Conservation (phyloP, 306 rosid species). For the Prunus fruticosa region DNA sequence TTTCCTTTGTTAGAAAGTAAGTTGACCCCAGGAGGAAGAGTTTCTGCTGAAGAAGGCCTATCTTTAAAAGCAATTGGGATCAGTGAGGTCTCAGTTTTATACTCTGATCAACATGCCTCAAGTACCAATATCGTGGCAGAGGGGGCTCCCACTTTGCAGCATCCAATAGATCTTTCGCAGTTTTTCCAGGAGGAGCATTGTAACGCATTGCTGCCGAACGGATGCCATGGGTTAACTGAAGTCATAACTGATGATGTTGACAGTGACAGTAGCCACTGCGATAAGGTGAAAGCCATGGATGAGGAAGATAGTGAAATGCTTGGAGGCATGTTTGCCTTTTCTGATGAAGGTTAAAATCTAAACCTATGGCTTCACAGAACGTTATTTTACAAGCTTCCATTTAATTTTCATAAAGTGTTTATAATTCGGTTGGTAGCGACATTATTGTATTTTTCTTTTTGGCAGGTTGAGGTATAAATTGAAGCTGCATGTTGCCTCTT, state of each 20-base stretch:
- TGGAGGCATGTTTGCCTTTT: slow-evolving; percentile 62
- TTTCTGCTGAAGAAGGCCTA: slow-evolving; percentile 19
- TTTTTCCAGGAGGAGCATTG: slow-evolving; percentile 49
- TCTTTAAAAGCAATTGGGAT: slow-evolving; percentile 11
- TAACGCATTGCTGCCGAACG: slow-evolving; percentile 35
- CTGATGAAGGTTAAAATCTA: slow-evolving; percentile 52
- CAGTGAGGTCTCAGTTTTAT: slow-evolving; percentile 22
- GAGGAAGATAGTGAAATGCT: slow-evolving; percentile 54
- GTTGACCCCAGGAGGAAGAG: slow-evolving; percentile 19
- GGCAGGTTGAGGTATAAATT: slow-evolving; percentile 29
- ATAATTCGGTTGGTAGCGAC: background rate
- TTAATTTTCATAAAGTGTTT: background rate
- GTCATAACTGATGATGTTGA: slow-evolving; percentile 53
- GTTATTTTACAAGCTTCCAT: background rate
- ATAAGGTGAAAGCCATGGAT: slow-evolving; percentile 38
- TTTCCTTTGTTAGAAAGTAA: slow-evolving; percentile 28
- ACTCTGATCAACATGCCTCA: slow-evolving; percentile 27
- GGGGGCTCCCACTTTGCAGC: slow-evolving; percentile 32
- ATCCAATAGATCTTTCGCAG: slow-evolving; percentile 29
- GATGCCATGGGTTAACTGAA: slow-evolving; percentile 41
- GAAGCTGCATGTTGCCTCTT: background rate
- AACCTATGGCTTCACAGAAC: background rate
- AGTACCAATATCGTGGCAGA: slow-evolving; percentile 18
- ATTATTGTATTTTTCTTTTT: background rate
- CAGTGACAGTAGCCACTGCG: slow-evolving; percentile 42